Percentiles rank a stretch among this genome's conserved stretches.
Conservation (phyloP, 1,139 yeast species). For the Debaryomyces sp. region DNA sequence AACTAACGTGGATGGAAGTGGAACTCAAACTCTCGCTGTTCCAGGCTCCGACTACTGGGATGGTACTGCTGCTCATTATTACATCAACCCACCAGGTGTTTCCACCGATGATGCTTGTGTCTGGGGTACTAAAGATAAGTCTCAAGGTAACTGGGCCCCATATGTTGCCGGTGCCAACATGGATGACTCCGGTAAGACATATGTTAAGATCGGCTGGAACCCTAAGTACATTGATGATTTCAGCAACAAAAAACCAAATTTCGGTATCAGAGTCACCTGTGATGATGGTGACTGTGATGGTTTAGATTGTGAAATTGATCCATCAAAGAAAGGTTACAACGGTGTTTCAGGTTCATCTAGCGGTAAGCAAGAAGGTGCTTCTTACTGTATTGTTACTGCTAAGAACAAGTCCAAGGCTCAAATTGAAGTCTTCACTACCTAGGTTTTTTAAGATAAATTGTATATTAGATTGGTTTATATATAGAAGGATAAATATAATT, state of each 20-base stretch:
- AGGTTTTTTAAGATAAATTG: conserved; percentile 3
- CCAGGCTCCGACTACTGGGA: conserved; percentile 80
- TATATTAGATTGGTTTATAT: conserved; percentile 5
- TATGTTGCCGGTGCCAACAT: conserved; percentile 89
- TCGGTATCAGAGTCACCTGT: conserved; percentile 76
- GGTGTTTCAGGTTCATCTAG: conserved; percentile 45
- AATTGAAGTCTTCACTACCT: conserved; percentile 64
- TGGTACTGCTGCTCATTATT: conserved; percentile 83
- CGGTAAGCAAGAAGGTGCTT: conserved; percentile 66
- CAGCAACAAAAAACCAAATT: conserved; percentile 56
- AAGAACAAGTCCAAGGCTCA: conserved; percentile 61
- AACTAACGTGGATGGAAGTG: conserved; percentile 57
- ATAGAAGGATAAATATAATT: conserved; percentile 3
- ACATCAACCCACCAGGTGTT: conserved; percentile 85
- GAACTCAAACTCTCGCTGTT: conserved; percentile 64
- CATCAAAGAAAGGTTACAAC: conserved; percentile 60
- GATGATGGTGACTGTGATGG: conserved; percentile 71
- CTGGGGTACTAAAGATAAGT: conserved; percentile 76
- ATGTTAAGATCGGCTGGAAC: conserved; percentile 86
- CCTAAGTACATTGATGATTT: conserved; percentile 76
- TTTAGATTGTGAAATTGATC: conserved; percentile 78
- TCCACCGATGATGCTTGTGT: conserved; percentile 75
- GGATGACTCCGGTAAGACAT: conserved; percentile 69
- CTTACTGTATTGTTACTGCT: conserved; percentile 84
- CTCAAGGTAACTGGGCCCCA: conserved; percentile 90